phyloP scores from a whole-genome alignment of 768 basidiomycete genomes.

The Cytidiella melzeri region DNA sequence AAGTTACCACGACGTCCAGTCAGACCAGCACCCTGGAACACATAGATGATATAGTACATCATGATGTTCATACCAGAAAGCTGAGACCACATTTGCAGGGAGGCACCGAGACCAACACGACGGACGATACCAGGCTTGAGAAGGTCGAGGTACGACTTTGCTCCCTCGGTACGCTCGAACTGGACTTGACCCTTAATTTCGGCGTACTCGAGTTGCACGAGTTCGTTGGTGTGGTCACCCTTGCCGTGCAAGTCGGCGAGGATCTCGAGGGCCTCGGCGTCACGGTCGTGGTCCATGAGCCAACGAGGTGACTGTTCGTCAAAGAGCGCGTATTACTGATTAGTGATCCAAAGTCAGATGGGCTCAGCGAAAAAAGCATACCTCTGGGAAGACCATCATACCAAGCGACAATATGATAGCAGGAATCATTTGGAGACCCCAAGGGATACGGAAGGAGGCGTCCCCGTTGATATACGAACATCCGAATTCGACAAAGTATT shows the following conservation, averaged over 20 bases:
- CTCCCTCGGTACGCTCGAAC: slow-evolving; percentile 63
- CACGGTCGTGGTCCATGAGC: slow-evolving; percentile 56
- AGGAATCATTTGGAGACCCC: slow-evolving; percentile 77
- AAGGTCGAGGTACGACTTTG: slow-evolving; percentile 64
- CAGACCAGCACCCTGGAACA: slow-evolving; percentile 74
- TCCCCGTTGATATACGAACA: slow-evolving; percentile 65
- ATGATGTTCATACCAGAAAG: slow-evolving; percentile 76
- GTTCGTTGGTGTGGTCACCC: slow-evolving; percentile 50
- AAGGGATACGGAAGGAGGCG: slow-evolving; percentile 76
- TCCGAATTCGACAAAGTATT: slow-evolving; percentile 72
- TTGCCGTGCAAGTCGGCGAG: slow-evolving; percentile 69
- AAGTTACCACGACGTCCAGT: slow-evolving; percentile 68
- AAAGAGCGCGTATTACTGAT: not conserved
- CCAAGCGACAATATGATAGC: slow-evolving; percentile 62
- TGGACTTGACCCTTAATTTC: slow-evolving; percentile 54
- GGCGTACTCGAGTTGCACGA: slow-evolving; percentile 65
- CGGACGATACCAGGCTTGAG: slow-evolving; percentile 61
- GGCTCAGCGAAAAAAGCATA: slow-evolving; percentile 5
- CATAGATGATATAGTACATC: slow-evolving; percentile 69
- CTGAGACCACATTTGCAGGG: slow-evolving; percentile 80
- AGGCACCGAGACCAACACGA: slow-evolving; percentile 62
- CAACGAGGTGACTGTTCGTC: slow-evolving; percentile 50
- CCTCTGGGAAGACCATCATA: slow-evolving; percentile 62
- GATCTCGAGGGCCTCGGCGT: slow-evolving; percentile 62
- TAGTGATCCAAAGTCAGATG: not conserved